Conservation (phyloP, 2,329 filamentous ascomycete genomes). For the Colletotrichum sp. region DNA sequence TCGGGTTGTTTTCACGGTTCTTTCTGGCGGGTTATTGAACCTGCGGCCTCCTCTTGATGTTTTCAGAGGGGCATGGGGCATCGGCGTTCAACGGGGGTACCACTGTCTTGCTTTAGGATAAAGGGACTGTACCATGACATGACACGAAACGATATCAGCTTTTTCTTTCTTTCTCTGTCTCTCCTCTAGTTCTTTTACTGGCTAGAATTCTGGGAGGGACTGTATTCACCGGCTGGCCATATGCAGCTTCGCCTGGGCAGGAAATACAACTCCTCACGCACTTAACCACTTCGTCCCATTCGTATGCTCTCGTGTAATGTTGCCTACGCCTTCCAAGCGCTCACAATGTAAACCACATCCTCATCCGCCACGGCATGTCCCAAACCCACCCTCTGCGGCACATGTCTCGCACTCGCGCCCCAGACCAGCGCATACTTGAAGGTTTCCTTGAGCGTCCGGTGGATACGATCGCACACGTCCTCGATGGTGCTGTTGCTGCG, state of each 20-base stretch:
- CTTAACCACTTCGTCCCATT: neutral
- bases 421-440: constrained; percentile 99
- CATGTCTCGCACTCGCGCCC: constrained; percentile 93
- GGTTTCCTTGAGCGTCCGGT: constrained; percentile 93
- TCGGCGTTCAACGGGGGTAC: constrained; percentile 19
- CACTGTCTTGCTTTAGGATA: constrained; percentile 14
- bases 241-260: neutral
- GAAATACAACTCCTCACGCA: constrained; percentile 13
- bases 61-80: constrained; percentile 4
- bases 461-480: constrained; percentile 95
- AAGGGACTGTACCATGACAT: constrained; percentile 20
- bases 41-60: neutral
- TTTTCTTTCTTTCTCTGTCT: constrained; percentile 12
- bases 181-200: neutral
- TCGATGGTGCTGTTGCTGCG: constrained; percentile 87
- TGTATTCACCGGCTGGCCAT: constrained; percentile 12
- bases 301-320: neutral
- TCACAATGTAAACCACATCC: constrained; percentile 73
- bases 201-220: constrained; percentile 1
- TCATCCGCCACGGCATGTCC: constrained; percentile 77
- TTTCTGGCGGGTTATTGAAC: neutral
- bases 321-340: constrained; percentile 63
- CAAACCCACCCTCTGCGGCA: constrained; percentile 91
- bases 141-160: constrained; percentile 25
- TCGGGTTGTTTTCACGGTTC: constrained; percentile 7